Base-by-base conservation (phyloP, 768 basidiomycete genomes). In the Mycena haematopus region DNA sequence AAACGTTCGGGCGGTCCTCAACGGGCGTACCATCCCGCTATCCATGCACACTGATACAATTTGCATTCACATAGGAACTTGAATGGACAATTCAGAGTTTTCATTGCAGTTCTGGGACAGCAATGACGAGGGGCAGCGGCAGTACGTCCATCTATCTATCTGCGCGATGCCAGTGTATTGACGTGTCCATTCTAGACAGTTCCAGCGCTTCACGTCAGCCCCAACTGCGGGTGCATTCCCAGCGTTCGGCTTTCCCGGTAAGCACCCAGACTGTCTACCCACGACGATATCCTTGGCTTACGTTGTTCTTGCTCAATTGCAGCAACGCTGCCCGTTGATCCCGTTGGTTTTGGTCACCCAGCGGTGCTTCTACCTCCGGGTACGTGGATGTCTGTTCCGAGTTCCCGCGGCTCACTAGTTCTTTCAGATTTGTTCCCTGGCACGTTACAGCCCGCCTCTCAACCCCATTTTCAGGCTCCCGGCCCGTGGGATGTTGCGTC, bases 381-480 rank as follows among this genome's bases (percentile, higher is more conserved):
- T 36, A 11, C 36, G 36, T 7, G 14, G 11, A 14, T 15, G 3
- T 10, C 14, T 36, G 3, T 14, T 14, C 6, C 5, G 3, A 11
- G 36, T 36, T 36, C 3, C 13, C 40, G 21, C 24, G 29, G 25
- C 9, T 31, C 40, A 6, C 19, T 44, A 58, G 31, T 38, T 44
- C 27, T 42, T 51, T 42, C 38, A 58, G 56, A 58, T 58, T 57
- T 40, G 45, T 46, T 58, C 40, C 35, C 47, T 38, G 56, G 56
- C 35, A 22, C 35, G 35, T 27, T 46, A 38, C 56, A 49, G 35
- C 24, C 47, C 36, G 46, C 24, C 49, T 58, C 38, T 51, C n/a
- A 50, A 29, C 35, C 25, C 35, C 19, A 58, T 50, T 38, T 58
- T 47, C 42, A 35, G n/a, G 38, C 11, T 49, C 25, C 46, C 35